phyloP scores from a whole-genome alignment of 345 rosid species.

The Eucalyptus urophylla region DNA sequence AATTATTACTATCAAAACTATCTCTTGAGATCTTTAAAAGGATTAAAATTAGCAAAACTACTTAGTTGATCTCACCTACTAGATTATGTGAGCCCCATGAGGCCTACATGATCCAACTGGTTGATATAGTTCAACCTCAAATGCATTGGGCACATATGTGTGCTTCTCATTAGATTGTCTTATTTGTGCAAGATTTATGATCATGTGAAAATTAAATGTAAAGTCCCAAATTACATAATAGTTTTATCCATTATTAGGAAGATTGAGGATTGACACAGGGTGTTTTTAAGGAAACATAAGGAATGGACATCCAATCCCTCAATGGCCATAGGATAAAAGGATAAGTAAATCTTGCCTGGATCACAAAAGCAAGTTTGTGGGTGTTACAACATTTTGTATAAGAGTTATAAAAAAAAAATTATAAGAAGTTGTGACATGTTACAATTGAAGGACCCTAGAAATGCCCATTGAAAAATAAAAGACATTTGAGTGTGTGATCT shows the following conservation, averaged over 20 bases:
- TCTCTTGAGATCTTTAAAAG: no score
- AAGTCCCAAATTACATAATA: neutral
- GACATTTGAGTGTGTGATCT: neutral
- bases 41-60: no score
- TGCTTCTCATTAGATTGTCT: neutral
- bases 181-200: neutral
- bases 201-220: neutral
- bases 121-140: neutral
- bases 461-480: neutral
- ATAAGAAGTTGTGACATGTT: neutral
- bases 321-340: neutral
- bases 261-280: neutral
- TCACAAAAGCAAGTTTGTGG: neutral
- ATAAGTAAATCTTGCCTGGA: neutral
- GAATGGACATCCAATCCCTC: neutral
- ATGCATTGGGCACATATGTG: neutral
- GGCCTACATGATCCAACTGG: neutral
- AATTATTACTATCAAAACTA: no score
- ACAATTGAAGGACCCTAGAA: neutral
- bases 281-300: neutral
- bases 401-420: no score
- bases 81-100: neutral
- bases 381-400: neutral
- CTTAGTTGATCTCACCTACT: neutral
- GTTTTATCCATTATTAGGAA: neutral